Base-by-base conservation (phyloP, 176 grass and related monocot genomes). In the Ampelocalamus luodianensis region DNA sequence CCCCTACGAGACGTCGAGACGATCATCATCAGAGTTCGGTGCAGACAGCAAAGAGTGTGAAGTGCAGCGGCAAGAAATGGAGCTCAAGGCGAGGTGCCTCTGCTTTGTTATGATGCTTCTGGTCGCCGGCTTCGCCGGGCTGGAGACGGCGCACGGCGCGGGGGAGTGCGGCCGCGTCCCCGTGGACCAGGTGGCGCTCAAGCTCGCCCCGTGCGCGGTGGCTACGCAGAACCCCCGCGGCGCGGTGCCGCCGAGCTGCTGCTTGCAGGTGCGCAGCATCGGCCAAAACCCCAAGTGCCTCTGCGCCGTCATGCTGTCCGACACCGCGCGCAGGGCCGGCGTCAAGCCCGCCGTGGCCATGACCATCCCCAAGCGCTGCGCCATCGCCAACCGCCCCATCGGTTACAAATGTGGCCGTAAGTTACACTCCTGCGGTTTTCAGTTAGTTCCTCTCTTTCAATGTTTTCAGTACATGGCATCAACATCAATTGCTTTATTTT, bases 331-430 rank as follows among this genome's bases (percentile, higher is more conserved):
- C 36, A 82, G 60, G 17, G 89, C 89, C 29, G 93, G 93, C 29
- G 90, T 93, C 60, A 95, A 93, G 71, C 95, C 92, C 1, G 82
- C 81, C 22, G 74, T 98, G 9, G 95, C 93, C 61, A 90, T 95
- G 63, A 92, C 91, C 36, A 95, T 98, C 34, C 93, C 91, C 61
- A 98, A 98, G 81, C 87, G 93, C 72, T 95, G 93, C 91, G 94
- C 88, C 85, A 46, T 98, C 68, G 87, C 79, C 34, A 79, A 87
- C 71, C 93, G 95, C 36, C 93, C 91, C 39, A 51, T 93, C 39
- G 95, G 93, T 23, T 98, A 95, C 85, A 95, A 98, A 79, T 98
- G 95, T 51, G 93, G 95, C 78, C 89, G 93, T 93, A 61, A 64
- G 79, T 79, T 73, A 7, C 4, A 15, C 3, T 20, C 11, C 53